These are phyloP conservation scores for Hypoxylon subgilvum DNA, from an alignment of 495 filamentous ascomycete species.

Conservation along the genomic window DNA sequence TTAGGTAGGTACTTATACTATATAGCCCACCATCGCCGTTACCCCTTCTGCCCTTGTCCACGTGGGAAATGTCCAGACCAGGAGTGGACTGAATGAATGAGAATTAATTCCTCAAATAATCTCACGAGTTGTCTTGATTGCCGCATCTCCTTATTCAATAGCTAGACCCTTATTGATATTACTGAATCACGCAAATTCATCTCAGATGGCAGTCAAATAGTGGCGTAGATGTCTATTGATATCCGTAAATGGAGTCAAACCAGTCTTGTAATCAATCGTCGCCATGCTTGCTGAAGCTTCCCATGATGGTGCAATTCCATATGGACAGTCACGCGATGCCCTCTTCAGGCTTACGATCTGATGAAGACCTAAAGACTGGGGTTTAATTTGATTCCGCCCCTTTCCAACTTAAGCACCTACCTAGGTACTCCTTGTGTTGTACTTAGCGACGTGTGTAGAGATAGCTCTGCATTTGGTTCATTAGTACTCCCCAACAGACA, in stretches of 20 bases:
- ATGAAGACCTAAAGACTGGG: too few species aligned
- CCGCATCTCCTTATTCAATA: too few species aligned
- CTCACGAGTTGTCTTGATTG: not conserved
- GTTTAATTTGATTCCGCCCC: too few species aligned
- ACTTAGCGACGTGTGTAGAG: slow-evolving; percentile 28
- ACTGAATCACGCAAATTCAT: not conserved
- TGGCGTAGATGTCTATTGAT: slow-evolving; percentile 20
- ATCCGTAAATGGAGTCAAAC: too few species aligned
- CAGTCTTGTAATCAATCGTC: slow-evolving; percentile 14
- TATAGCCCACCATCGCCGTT: too few species aligned
- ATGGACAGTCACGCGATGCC: slow-evolving; percentile 9
- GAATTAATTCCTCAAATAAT: too few species aligned
- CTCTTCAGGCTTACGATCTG: too few species aligned
- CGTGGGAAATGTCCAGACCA: slow-evolving; percentile 25
- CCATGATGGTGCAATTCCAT: slow-evolving; percentile 26
- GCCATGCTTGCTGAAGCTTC: slow-evolving; percentile 18
- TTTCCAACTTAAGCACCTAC: too few species aligned
- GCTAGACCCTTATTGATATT: too few species aligned
- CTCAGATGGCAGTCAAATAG: not conserved
- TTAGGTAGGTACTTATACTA: not conserved
- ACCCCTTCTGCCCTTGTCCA: slow-evolving; percentile 23
- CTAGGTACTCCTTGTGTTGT: too few species aligned
- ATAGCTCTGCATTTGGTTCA: slow-evolving; percentile 22
- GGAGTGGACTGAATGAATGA: slow-evolving; percentile 34
- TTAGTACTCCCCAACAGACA: slow-evolving; percentile 12